Conservation (phyloP, 73 alveolate genomes). For the Stentor roeselii region DNA sequence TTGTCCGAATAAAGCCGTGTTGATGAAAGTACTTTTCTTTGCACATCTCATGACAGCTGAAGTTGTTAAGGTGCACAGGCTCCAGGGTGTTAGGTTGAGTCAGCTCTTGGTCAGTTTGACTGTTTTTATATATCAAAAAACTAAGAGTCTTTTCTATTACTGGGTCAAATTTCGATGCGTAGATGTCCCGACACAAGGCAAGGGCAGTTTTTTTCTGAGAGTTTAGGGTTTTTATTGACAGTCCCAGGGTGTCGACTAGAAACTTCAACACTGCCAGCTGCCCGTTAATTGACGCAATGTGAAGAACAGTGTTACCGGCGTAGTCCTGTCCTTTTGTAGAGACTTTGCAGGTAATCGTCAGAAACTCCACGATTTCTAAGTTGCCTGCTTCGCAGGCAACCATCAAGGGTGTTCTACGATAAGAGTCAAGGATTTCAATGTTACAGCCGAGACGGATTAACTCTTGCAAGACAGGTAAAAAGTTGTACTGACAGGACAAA, state of each 20-base stretch:
- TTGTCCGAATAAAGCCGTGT: background rate
- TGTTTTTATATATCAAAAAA: background rate
- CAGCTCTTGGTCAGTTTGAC: background rate
- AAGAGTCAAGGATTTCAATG: background rate
- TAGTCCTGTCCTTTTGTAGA: background rate
- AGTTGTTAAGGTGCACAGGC: background rate
- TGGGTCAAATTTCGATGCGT: background rate
- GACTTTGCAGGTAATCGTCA: background rate
- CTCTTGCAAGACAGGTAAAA: background rate
- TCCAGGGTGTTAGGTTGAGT: background rate
- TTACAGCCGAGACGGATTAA: background rate
- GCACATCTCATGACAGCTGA: background rate
- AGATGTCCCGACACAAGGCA: background rate
- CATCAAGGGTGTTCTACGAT: conserved; percentile 9
- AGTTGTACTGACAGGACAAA: background rate
- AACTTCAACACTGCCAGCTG: background rate
- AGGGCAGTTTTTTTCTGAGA: background rate
- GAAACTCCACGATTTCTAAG: background rate
- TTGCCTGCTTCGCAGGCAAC: background rate
- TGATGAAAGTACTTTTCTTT: background rate
- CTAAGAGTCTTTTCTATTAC: background rate
- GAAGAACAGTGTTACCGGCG: conserved; percentile 11
- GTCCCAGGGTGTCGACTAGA: background rate
- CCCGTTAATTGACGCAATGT: background rate
- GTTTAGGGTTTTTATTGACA: background rate